Conservation (phyloP, 805 yeast genomes). For the Diddensiella transvaalensis region DNA sequence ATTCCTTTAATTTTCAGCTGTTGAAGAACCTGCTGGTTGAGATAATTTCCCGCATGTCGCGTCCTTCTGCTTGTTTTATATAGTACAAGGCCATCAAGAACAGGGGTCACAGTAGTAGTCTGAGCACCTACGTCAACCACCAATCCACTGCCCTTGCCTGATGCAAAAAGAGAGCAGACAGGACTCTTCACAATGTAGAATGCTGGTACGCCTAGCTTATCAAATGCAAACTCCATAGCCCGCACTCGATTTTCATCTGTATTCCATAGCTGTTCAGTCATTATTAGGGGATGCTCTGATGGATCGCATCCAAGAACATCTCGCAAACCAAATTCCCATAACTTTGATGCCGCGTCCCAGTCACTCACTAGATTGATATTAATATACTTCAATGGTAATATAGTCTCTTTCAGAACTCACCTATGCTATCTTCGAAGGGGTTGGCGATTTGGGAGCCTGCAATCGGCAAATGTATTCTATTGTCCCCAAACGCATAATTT, state of each 20-base stretch:
- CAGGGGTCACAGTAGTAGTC: slow-evolving; percentile 54
- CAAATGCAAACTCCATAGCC: slow-evolving; percentile 69
- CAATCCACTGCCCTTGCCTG: slow-evolving; percentile 56
- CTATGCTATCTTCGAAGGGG: slow-evolving; percentile 25
- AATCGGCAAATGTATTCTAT: slow-evolving; percentile 18
- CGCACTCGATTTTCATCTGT: slow-evolving; percentile 60
- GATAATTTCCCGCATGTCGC: slow-evolving; percentile 65
- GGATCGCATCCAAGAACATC: slow-evolving; percentile 49
- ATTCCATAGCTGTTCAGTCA: slow-evolving; percentile 90
- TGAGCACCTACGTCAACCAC: slow-evolving; percentile 78
- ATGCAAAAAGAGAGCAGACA: slow-evolving; percentile 86
- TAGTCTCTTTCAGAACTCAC: slow-evolving; percentile 17
- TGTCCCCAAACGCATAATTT: slow-evolving; percentile 23
- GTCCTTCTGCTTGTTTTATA: slow-evolving; percentile 53
- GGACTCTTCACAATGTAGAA: slow-evolving; percentile 77
- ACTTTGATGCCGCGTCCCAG: slow-evolving; percentile 82
- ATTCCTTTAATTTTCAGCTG: slow-evolving; percentile 37
- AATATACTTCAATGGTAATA: slow-evolving; percentile 21
- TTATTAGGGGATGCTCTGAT: slow-evolving; percentile 66
- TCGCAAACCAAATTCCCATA: slow-evolving; percentile 61
- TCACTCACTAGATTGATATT: slow-evolving; percentile 40
- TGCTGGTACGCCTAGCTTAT: slow-evolving; percentile 70
- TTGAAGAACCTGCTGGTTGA: slow-evolving; percentile 52
- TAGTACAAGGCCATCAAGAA: slow-evolving; percentile 36
- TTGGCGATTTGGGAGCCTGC: slow-evolving; percentile 19